Evolutionary conservation across 1,139 yeast species (phyloP), one percentile per base, ranked within the genome.

Genomic region (Protomyces inouyei): DNA sequence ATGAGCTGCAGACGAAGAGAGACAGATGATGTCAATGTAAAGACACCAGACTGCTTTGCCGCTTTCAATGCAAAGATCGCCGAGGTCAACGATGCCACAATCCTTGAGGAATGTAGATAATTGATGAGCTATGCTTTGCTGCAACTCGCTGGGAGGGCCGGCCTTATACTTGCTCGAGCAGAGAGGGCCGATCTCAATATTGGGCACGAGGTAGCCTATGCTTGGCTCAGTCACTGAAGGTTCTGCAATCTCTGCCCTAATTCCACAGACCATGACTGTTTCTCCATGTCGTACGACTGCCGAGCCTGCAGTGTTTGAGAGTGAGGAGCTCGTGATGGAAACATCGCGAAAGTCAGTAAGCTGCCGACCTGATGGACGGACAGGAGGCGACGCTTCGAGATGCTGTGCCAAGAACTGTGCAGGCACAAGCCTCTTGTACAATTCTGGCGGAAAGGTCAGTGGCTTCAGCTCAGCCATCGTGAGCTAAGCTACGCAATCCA

Each of bases 221-320:
- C 36, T 21, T 10, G 68, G 67, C 10, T 54, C 52, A 10, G 61
- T 51, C 14, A 60, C 61, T 2, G 55, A 51, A 12, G 68, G 68
- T 55, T 66, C 67, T 8, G 68, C 63, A 46, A 64, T 55, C 46
- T 66, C 68, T 25, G 68, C 68, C 40, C 64, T 56, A 23, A 66
- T 60, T 9, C 66, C 66, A 23, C 68, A 66, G 12, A 57, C 57
- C 61, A 66, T 57, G 54, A 65, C 59, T 3, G 65, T 66, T 18
- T 57, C 52, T 35, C 68, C 68, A 8, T 53, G 52, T 12, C 68
- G 57, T 25, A 63, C 67, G 23, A 66, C 61, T 14, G 65, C 55
- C 14, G 67, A 65, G 25, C 68, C 68, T 53, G 52, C 43, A 10
- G 66, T 55, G 38, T 59, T 61, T 8, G 68, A 52, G 2, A 65